These are phyloP conservation scores for Prosopis cineraria DNA, from an alignment of 306 rosid species.

Conservation along the genomic window DNA sequence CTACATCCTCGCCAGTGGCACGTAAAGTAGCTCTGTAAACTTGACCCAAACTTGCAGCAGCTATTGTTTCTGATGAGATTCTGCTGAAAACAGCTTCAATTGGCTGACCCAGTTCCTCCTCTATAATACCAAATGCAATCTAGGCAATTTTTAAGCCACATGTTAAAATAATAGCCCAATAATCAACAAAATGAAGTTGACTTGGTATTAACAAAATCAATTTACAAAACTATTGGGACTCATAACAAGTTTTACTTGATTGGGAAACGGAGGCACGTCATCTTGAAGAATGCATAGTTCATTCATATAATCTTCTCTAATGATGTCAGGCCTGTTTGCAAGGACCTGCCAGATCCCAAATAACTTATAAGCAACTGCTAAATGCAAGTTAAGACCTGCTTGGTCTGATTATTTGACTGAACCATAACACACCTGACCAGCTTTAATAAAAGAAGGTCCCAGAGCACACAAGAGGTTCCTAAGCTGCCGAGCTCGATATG, in stretches of 20 bases:
- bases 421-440: conserved; percentile 78
- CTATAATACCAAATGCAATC: conserved; percentile 89
- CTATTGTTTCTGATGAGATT: conserved; percentile 90
- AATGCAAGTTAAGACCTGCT: conserved; percentile 5
- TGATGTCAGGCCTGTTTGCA: conserved; percentile 97
- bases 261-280: conserved; percentile 96
- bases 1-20: conserved; percentile 91
- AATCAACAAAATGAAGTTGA: conserved; percentile 1
- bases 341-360: conserved; percentile 72
- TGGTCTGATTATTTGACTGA: conserved; percentile 19
- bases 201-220: conserved; percentile 16
- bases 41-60: conserved; percentile 99
- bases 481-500: conserved; percentile 96
- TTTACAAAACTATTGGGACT: neutral
- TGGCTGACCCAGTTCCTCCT: conserved; percentile 93
- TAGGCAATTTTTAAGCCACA: conserved; percentile 44
- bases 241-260: conserved; percentile 57
- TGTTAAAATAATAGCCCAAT: conserved; percentile 25
- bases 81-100: conserved; percentile 90
- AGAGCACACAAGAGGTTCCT: conserved; percentile 88
- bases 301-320: conserved; percentile 99
- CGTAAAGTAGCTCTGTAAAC: conserved; percentile 96
- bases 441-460: conserved; percentile 98
- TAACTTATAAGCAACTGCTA: conserved; percentile 35
- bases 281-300: conserved; percentile 99